Conservation (phyloP, 495 filamentous ascomycete species). For the Cercophora sp. region DNA sequence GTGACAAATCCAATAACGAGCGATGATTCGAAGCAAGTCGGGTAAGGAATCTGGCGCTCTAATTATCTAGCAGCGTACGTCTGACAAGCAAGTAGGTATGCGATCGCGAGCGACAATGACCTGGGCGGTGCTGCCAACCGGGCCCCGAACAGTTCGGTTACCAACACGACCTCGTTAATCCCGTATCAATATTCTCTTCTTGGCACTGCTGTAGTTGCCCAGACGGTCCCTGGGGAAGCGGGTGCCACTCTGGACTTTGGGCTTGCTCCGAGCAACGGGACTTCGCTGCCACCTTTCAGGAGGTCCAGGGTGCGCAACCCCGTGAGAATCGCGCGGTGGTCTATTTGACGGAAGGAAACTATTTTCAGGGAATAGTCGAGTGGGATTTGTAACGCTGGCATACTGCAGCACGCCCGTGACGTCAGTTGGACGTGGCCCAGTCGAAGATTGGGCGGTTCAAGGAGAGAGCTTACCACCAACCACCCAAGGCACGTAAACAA, state of each 20-base stretch:
- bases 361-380: too few relatives aligned
- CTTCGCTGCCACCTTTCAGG: conserved; percentile 1
- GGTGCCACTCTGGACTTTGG: conserved; percentile 52
- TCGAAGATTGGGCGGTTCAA: too few relatives aligned
- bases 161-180: conserved; percentile 36
- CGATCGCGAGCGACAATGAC: conserved; percentile 51
- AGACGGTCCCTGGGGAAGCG: conserved; percentile 44
- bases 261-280: background rate
- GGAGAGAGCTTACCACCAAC: too few relatives aligned
- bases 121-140: conserved; percentile 48
- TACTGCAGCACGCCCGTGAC: too few relatives aligned
- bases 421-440: too few relatives aligned
- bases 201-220: conserved; percentile 39
- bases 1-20: conserved; percentile 47
- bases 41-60: conserved; percentile 11
- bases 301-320: too few relatives aligned
- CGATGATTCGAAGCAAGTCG: conserved; percentile 51
- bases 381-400: too few relatives aligned
- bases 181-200: conserved; percentile 51
- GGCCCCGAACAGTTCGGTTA: conserved; percentile 46
- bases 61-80: background rate
- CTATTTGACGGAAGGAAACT: too few relatives aligned
- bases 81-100: conserved; percentile 28
- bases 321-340: too few relatives aligned
- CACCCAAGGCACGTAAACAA: too few relatives aligned